These are phyloP conservation scores for Neospermospora avenae DNA, from an alignment of 2,329 filamentous ascomycete species.

Conservation along the genomic window DNA sequence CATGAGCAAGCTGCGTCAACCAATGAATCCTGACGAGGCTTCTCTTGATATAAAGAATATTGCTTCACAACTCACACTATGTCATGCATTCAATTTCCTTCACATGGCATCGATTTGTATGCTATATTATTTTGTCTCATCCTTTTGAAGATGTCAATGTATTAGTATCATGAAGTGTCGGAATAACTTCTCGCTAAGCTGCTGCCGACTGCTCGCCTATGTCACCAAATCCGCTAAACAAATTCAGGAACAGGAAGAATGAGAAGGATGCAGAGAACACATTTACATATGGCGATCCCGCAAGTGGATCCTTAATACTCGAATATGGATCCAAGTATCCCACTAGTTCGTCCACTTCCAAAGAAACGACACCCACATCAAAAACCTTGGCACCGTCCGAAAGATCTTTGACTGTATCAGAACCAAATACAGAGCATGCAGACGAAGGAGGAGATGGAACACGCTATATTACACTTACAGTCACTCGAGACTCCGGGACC, in stretches of 20 bases:
- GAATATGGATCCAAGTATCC: neutral
- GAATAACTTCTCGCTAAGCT: neutral
- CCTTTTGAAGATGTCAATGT: neutral
- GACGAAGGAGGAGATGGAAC: neutral
- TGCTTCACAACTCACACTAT: slow-evolving; percentile 1
- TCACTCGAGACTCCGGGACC: neutral
- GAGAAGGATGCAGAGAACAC: neutral
- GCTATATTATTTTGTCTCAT: neutral
- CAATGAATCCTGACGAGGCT: neutral
- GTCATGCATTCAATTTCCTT: neutral
- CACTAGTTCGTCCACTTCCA: neutral
- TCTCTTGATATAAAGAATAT: neutral
- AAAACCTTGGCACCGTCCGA: neutral
- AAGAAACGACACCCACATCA: neutral
- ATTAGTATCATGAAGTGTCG: slow-evolving; percentile 1
- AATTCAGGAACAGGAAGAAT: neutral
- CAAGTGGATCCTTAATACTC: neutral
- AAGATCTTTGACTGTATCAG: neutral
- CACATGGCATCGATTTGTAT: neutral
- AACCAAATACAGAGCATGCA: neutral
- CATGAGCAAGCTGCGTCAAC: neutral
- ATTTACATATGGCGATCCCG: neutral
- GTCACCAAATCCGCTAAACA: slow-evolving; percentile 3
- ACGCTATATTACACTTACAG: neutral
- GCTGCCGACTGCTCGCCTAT: neutral